Conservation (phyloP, 2,329 filamentous ascomycete genomes). For the Kalaharituber pfeilii region DNA sequence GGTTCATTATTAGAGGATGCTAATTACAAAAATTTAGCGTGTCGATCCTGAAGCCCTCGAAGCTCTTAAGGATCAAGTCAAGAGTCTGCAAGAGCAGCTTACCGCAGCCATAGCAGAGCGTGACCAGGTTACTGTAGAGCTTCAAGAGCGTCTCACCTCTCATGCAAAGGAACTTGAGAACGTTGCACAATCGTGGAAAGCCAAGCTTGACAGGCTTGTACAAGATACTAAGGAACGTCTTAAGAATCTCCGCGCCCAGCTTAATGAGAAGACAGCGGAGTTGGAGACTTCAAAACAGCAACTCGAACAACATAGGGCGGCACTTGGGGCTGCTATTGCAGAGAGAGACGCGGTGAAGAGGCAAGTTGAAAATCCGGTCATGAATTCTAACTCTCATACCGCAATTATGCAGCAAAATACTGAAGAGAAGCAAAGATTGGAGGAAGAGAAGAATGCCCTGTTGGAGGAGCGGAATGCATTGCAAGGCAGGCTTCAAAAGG, state of each 20-base stretch:
- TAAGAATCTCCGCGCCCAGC: constrained; percentile 12
- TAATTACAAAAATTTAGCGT: constrained; percentile 35
- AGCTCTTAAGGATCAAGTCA: constrained; percentile 62
- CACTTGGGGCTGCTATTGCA: background rate
- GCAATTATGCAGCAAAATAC: background rate
- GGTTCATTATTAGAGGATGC: background rate
- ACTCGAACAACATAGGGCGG: background rate
- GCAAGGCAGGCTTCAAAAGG: background rate
- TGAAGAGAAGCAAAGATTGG: constrained; percentile 26
- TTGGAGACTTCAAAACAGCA: constrained; percentile 10
- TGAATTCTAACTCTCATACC: background rate
- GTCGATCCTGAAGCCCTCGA: constrained; percentile 89
- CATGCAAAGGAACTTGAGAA: constrained; percentile 18
- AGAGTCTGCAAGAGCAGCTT: constrained; percentile 46
- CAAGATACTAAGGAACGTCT: constrained; percentile 20
- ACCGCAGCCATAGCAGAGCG: constrained; percentile 30
- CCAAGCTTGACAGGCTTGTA: constrained; percentile 19
- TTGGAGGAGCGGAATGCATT: constrained; percentile 4
- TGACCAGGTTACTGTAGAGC: constrained; percentile 18
- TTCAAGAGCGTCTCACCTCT: constrained; percentile 12
- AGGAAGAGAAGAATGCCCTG: constrained; percentile 35
- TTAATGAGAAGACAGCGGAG: constrained; percentile 10
- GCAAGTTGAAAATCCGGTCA: background rate
- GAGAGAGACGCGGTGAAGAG: constrained; percentile 4
- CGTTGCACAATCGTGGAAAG: constrained; percentile 16